phyloP scores from a whole-genome alignment of 192 early-diverging fungal genomes.

The Coemansia sp. region DNA sequence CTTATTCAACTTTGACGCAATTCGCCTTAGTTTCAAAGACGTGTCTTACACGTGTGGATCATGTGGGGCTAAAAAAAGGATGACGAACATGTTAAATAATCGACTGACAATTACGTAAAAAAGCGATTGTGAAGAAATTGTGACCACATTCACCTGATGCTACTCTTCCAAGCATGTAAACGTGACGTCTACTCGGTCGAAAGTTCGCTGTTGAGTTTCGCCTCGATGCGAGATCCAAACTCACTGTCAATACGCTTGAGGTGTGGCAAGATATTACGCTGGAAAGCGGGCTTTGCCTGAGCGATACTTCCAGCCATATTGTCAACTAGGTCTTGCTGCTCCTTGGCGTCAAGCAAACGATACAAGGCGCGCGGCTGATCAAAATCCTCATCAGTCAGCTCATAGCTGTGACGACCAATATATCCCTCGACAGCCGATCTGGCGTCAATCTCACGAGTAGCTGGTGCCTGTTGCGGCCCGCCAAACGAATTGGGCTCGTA shows the following conservation, averaged over 20 bases:
- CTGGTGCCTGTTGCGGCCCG: conserved; percentile 50
- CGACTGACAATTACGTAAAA: background rate
- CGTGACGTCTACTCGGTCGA: too few species aligned
- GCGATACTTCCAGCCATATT: conserved; percentile 62
- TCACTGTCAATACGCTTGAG: conserved; percentile 61
- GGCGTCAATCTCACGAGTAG: conserved; percentile 31
- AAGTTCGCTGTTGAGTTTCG: too few species aligned
- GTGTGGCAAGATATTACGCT: conserved; percentile 60
- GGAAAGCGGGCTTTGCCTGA: conserved; percentile 58
- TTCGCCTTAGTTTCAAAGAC: background rate
- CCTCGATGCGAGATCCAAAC: conserved; percentile 61
- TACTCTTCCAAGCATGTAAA: background rate
- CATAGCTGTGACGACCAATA: conserved; percentile 55
- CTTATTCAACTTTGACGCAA: background rate
- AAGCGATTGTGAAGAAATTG: background rate
- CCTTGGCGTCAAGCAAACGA: conserved; percentile 28
- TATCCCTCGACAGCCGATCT: conserved; percentile 45
- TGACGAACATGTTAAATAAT: background rate
- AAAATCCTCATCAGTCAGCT: conserved; percentile 64
- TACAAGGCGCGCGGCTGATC: conserved; percentile 65
- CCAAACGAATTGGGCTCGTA: conserved; percentile 68
- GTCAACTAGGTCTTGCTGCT: conserved; percentile 59
- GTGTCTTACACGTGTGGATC: background rate
- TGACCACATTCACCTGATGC: background rate
- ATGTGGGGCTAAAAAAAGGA: background rate